Evolutionary conservation across 257 asterid genomes (phyloP).

Genomic region (Leonotis leonurus): DNA sequence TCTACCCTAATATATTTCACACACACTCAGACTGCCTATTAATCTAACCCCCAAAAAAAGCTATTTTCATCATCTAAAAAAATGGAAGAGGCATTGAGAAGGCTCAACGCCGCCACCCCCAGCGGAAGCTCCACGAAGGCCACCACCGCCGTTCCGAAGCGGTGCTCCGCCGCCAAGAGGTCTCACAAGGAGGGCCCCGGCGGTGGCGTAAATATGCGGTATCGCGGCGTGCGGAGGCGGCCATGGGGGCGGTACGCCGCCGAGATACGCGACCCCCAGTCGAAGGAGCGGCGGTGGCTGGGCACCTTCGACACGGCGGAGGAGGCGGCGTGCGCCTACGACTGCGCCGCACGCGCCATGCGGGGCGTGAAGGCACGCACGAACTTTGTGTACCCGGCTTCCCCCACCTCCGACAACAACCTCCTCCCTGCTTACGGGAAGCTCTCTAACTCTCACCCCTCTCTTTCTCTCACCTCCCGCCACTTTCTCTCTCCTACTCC

Average conservation of each 20-base stretch:
- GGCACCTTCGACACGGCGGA: slow-evolving; percentile 94
- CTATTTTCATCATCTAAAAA: neutral
- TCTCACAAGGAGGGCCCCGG: slow-evolving; percentile 33
- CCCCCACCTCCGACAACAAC: slow-evolving; percentile 24
- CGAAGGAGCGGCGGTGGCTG: slow-evolving; percentile 87
- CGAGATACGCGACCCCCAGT: slow-evolving; percentile 80
- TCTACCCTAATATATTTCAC: neutral
- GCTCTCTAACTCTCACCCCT: slow-evolving; percentile 25
- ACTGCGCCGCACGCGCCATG: slow-evolving; percentile 92
- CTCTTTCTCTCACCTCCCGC: slow-evolving; percentile 18
- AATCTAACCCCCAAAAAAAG: neutral
- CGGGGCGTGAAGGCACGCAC: slow-evolving; percentile 84
- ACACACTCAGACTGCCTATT: no score
- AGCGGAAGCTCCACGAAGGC: slow-evolving; percentile 22
- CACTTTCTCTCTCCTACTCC: slow-evolving; percentile 16
- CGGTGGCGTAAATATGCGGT: slow-evolving; percentile 34
- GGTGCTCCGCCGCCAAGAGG: slow-evolving; percentile 39
- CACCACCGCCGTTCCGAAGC: slow-evolving; percentile 30
- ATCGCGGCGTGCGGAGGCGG: slow-evolving; percentile 93
- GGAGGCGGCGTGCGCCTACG: slow-evolving; percentile 94
- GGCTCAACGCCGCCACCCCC: slow-evolving; percentile 39
- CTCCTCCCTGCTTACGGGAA: slow-evolving; percentile 31
- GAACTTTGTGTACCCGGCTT: slow-evolving; percentile 64
- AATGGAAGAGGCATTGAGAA: slow-evolving; percentile 85
- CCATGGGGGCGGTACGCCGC: slow-evolving; percentile 99